Conservation (phyloP, 345 rosid species). For the Citrus unshiu region DNA sequence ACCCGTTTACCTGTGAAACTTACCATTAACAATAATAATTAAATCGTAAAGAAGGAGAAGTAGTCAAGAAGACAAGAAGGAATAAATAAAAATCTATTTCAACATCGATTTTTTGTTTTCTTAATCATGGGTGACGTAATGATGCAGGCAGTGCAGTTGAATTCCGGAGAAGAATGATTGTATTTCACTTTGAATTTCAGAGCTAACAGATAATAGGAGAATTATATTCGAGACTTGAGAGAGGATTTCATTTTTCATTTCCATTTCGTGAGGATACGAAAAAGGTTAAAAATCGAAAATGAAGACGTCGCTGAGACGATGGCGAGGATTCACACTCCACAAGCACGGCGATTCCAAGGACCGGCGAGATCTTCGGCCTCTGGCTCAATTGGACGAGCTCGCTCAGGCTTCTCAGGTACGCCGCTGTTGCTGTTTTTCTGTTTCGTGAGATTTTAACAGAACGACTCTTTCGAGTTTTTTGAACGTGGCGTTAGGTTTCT, state of each 20-base stretch:
- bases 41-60: conserved; percentile 16
- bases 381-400: conserved; percentile 61
- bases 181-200: background rate
- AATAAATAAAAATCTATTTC: conserved; percentile 11
- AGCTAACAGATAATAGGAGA: background rate
- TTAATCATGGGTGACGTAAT: background rate
- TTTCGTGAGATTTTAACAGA: background rate
- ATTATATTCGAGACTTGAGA: background rate
- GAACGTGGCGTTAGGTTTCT: background rate
- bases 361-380: conserved; percentile 46
- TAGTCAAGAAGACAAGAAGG: conserved; percentile 37
- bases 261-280: background rate
- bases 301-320: conserved; percentile 71
- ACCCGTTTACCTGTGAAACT: background rate
- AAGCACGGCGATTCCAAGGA: conserved; percentile 45
- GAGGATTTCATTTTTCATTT: background rate
- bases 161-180: background rate
- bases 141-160: conserved; percentile 10
- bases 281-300: conserved; percentile 13
- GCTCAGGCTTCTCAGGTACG: conserved; percentile 71
- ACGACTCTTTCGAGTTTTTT: background rate
- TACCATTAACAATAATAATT: too few species aligned
- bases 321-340: conserved; percentile 57
- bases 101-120: background rate
- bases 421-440: background rate